These are phyloP conservation scores for Rhododendron simsii DNA, from an alignment of 148 eudicot species.

Conservation along the genomic window DNA sequence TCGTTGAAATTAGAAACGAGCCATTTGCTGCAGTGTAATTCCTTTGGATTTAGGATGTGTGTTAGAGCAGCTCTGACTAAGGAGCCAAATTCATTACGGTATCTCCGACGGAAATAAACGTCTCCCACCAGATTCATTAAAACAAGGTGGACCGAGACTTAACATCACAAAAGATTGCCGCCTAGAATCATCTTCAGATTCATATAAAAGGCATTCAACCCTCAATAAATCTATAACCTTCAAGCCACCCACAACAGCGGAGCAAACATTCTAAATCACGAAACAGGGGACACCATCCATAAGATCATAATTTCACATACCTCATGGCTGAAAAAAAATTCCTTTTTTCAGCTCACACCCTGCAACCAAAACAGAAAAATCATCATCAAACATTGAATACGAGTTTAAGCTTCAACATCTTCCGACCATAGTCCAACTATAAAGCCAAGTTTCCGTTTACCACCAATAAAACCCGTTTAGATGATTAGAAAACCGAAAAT, in stretches of 20 bases:
- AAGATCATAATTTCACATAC: not conserved
- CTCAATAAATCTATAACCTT: not conserved
- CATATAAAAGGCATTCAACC: not conserved
- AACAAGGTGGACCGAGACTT: not conserved
- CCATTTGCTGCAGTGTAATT: not conserved
- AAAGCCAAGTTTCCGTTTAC: not conserved
- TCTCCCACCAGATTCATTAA: not conserved
- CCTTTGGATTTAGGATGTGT: not conserved
- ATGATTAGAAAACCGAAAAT: not conserved
- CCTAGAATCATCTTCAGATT: not conserved
- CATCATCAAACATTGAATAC: not conserved
- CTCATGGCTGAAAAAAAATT: constrained; percentile 7
- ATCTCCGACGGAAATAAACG: not conserved
- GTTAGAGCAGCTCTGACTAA: not conserved
- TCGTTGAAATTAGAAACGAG: not conserved
- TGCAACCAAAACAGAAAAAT: constrained; percentile 6
- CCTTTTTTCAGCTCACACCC: not conserved
- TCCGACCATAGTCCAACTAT: not conserved
- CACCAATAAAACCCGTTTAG: not conserved
- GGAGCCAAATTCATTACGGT: not conserved
- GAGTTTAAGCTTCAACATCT: not conserved
- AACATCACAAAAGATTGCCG: not conserved
- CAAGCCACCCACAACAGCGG: not conserved
- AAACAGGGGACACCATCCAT: not conserved
- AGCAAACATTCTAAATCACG: not conserved